Percentiles rank a stretch among this genome's conserved stretches.
These are phyloP conservation scores for Chrysosporium keratinophilum DNA, from an alignment of 2,329 filamentous ascomycete genomes.

Conservation along the genomic window DNA sequence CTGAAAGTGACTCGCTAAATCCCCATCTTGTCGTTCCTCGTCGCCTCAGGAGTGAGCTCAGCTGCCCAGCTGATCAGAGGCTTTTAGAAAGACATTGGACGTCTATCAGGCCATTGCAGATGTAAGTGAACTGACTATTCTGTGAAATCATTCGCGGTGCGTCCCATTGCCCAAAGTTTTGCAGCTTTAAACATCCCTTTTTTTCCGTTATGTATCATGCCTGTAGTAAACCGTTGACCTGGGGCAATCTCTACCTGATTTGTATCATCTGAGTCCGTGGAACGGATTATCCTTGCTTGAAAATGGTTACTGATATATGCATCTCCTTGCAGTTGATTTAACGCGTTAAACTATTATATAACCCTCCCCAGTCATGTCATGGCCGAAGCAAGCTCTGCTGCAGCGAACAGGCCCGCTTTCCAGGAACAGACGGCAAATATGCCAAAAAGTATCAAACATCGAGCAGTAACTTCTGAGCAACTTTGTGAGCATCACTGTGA, in stretches of 20 bases:
- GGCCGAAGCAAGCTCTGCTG: conserved; percentile 11
- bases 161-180: no score
- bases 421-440: not conserved
- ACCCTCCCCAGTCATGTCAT: conserved; percentile 13
- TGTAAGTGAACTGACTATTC: no score
- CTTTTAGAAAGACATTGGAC: no score
- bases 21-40: no score
- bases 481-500: not conserved
- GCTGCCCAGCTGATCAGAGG: no score
- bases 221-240: no score
- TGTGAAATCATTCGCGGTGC: no score
- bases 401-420: not conserved
- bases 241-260: not conserved
- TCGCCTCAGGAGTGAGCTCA: no score
- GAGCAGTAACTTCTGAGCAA: not conserved
- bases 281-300: not conserved
- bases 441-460: not conserved
- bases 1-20: no score
- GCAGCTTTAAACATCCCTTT: no score
- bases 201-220: no score
- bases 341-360: not conserved
- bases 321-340: not conserved
- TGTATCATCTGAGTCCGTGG: not conserved
- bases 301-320: not conserved
- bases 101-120: no score